Evolutionary conservation across 805 yeast species (phyloP), one percentile per base, ranked within the genome.

Genomic region (Peterozyma toletana): DNA sequence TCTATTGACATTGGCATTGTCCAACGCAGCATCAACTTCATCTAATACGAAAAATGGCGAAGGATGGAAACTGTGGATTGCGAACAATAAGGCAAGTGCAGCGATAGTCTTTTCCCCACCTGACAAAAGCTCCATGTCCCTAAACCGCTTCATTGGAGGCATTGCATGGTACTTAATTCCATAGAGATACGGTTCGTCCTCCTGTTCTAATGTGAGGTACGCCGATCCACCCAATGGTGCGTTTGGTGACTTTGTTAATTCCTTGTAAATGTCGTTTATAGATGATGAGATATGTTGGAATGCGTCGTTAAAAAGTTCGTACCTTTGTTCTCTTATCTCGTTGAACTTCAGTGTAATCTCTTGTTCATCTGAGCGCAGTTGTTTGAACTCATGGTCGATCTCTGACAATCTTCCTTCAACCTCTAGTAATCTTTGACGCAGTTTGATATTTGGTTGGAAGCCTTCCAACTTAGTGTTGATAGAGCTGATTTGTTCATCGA

Each of bases 51-150:
- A 91, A 59, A 93, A 93, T 30, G 99, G 99, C 1, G 96, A 83
- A 2, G 97, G 97, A 41, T 83, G 91, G 63, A 68, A 85, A 0
- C 95, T 81, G 59, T 93, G 97, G 36, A 90, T 79, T 0, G 98
- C 90, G 66, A 93, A 93, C 39, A 93, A 62, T 49, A 93, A 67
- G 0, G 98, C 97, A 50, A 93, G 66, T 0, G 99, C 99, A 2
- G 99, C 99, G 60, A 93, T 83, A 2, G 97, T 86, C 58, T 90
- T 89, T 58, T 93, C 99, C 44, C 99, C 99, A 43, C 99, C 99
- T 1, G 96, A 88, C 17, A 93, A 70, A 44, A 86, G 75, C 46
- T 87, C 95, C 87, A 93, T 89, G 51, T 87, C 96, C 51, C 91
- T 75, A 60, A 89, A 93, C 52, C 96, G 71, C 56, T 93, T 93